Evolutionary conservation across 2,329 filamentous ascomycete genomes (phyloP).

Genomic region (Samsoniella hepiali): DNA sequence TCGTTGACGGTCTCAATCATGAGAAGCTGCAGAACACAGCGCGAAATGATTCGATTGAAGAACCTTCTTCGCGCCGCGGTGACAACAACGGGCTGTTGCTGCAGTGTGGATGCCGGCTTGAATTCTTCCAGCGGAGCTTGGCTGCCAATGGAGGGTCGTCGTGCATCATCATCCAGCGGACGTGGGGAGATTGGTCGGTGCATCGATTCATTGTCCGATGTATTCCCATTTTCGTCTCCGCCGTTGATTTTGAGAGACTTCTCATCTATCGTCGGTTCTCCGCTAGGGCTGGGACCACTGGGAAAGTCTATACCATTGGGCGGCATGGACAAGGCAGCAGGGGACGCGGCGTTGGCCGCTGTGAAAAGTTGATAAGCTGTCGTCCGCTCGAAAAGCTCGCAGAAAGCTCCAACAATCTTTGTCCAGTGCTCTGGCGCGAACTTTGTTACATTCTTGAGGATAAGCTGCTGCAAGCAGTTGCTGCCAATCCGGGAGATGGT

Average conservation of each 20-base stretch:
- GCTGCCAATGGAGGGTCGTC: conserved; percentile 32
- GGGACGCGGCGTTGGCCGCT: conserved; percentile 60
- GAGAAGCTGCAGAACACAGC: conserved; percentile 92
- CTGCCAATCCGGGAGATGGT: conserved; percentile 97
- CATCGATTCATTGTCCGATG: conserved; percentile 34
- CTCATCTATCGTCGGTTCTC: conserved; percentile 44
- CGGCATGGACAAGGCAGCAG: conserved; percentile 49
- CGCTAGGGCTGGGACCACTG: conserved; percentile 39
- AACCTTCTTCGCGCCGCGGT: conserved; percentile 89
- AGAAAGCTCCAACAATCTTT: conserved; percentile 92
- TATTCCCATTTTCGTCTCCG: conserved; percentile 36
- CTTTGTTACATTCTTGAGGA: conserved; percentile 92
- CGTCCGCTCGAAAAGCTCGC: conserved; percentile 89
- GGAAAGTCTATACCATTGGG: conserved; percentile 53
- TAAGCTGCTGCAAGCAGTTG: conserved; percentile 95
- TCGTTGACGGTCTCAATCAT: conserved; percentile 99
- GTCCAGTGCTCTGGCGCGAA: conserved; percentile 86
- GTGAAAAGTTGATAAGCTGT: conserved; percentile 95
- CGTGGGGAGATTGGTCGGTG: conserved; percentile 27
- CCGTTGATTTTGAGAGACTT: conserved; percentile 62
- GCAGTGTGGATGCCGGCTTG: conserved; percentile 69
- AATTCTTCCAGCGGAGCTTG: conserved; percentile 74
- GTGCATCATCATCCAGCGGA: conserved; percentile 35
- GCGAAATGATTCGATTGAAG: conserved; percentile 99
- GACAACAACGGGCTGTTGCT: conserved; percentile 87